Evolutionary conservation across 176 grass and related monocot genomes (phyloP).

Genomic region (Chloris gayana): DNA sequence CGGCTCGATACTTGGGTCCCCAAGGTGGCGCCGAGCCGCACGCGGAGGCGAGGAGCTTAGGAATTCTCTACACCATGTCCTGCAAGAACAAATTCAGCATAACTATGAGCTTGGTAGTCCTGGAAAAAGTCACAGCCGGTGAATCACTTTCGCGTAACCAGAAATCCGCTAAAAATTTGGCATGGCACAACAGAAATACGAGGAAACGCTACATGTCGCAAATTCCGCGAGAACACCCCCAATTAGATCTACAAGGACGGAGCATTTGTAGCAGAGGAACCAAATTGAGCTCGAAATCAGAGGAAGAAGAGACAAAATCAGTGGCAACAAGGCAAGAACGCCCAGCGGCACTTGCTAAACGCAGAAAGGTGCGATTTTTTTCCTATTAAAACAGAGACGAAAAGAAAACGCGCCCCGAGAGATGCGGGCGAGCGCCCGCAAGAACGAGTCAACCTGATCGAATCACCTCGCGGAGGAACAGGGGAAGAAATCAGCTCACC

Average conservation of each 20-base stretch:
- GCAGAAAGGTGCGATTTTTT: neutral
- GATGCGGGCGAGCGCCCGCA: neutral
- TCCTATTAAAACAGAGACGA: no score
- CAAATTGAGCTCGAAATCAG: neutral
- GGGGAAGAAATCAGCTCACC: neutral
- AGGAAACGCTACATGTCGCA: no score
- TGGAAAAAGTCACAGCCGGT: no score
- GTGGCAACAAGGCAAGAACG: neutral
- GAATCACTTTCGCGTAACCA: no score
- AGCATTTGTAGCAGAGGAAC: neutral
- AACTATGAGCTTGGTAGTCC: neutral
- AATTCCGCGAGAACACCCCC: neutral
- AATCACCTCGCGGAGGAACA: neutral
- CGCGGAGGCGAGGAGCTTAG: neutral
- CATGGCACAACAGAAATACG: no score
- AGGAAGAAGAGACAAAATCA: neutral
- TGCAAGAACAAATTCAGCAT: neutral
- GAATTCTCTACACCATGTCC: neutral
- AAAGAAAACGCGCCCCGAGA: neutral
- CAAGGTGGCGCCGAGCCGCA: neutral
- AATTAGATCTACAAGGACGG: conserved; percentile 11
- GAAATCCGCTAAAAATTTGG: no score
- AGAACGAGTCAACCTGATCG: neutral
- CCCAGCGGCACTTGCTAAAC: neutral
- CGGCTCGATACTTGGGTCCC: neutral